phyloP scores from a whole-genome alignment of 1,139 yeast genomes.

The Hemisphaericaspora xylanilytica region DNA sequence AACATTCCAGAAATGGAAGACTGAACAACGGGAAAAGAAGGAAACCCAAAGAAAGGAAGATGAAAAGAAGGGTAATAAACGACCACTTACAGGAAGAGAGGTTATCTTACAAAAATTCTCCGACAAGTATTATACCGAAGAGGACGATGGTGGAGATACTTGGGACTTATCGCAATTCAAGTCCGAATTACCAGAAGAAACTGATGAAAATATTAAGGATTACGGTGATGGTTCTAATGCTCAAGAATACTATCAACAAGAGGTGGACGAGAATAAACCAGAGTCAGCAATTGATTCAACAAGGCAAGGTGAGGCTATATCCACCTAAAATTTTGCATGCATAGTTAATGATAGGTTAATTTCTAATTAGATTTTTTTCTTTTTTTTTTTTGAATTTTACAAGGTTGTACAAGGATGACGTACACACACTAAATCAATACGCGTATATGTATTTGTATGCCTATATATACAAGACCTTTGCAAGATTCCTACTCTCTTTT shows the following conservation, averaged over 20 bases:
- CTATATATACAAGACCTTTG: background rate
- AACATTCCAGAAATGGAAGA: slow-evolving; percentile 84
- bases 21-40: slow-evolving; percentile 60
- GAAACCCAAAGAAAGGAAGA: slow-evolving; percentile 56
- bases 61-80: slow-evolving; percentile 46
- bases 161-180: slow-evolving; percentile 72
- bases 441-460: background rate
- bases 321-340: slow-evolving; percentile 4
- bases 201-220: slow-evolving; percentile 46
- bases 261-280: slow-evolving; percentile 6
- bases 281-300: slow-evolving; percentile 1
- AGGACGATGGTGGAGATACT: slow-evolving; percentile 54
- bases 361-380: background rate
- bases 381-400: background rate
- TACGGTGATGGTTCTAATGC: slow-evolving; percentile 47
- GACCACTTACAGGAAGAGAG: slow-evolving; percentile 73
- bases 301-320: slow-evolving; percentile 1
- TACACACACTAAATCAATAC: background rate
- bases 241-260: slow-evolving; percentile 24
- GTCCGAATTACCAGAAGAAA: slow-evolving; percentile 42
- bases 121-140: slow-evolving; percentile 57
- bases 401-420: background rate
- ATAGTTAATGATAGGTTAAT: slow-evolving; percentile 3
- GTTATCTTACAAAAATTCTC: slow-evolving; percentile 71
- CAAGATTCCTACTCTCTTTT: background rate